Base-by-base conservation (phyloP, 495 filamentous ascomycete species). In the Aspergillus hancockii region DNA sequence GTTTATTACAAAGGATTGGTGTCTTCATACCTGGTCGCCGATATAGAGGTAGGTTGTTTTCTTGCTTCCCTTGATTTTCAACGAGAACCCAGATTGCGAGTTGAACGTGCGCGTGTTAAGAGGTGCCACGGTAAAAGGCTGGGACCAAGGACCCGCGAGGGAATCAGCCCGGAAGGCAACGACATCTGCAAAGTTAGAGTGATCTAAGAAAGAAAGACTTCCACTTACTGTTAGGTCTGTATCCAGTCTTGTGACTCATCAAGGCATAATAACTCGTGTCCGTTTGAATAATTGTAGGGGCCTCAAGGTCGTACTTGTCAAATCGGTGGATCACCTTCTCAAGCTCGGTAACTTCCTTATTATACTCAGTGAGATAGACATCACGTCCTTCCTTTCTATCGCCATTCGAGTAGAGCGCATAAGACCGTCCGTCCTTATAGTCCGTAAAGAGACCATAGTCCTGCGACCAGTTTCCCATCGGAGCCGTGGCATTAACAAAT, bases 21-120 rank as follows among this genome's bases (percentile, higher is more conserved):
- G n/a, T n/a, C n/a, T 2, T 1, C 50, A 38, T 62, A 62, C 59
- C 59, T 64, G 62, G 21, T 64, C 62, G 2, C 79, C 81, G 2
- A 83, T 55, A 53, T 83, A 83, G 4, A 83, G 63, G 40, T 82
- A 73, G 0, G 81, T 80, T 0, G 79, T 83, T 64, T 74, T 74
- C 45, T 74, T 73, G 0, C 61, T 66, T 0, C 81, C 81, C 16
- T 69, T 63, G 43, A 82, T 80, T 25, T 69, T 70, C 12, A 83
- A 57, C 0, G 71, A 71, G 58, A 75, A 80, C n/a, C 78, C 77
- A 8, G 79, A 81, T 55, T 83, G 81, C 3, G 81, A 83, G 61
- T 78, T 81, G 63, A 74, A 81, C 0, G 79, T 77, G 16, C 79
- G 66, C 0, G 79, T 82, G 57, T 81, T 78, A 32, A 75, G 67